Percentiles rank a stretch among this genome's conserved stretches.
These are phyloP conservation scores for Colletotrichum sp. DNA, from an alignment of 2,329 filamentous ascomycete species.

Conservation along the genomic window DNA sequence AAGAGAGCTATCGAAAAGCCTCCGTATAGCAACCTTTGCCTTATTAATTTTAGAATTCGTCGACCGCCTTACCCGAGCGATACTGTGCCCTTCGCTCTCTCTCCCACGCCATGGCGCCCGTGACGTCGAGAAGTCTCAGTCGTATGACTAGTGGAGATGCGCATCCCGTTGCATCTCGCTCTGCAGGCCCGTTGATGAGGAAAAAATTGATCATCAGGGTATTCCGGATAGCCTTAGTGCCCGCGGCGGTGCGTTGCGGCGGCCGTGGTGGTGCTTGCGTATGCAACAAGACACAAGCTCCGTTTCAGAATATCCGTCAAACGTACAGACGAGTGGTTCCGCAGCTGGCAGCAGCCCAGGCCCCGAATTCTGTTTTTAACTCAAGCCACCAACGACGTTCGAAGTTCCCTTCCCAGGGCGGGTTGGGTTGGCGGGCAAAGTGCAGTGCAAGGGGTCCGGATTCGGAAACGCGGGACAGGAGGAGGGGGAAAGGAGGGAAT, in stretches of 20 bases:
- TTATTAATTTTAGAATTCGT: not conserved
- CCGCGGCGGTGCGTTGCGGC: not conserved
- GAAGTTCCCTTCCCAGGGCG: not conserved
- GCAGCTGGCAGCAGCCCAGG: not conserved
- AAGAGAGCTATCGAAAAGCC: not conserved
- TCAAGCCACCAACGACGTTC: not conserved
- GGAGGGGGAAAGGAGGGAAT: conserved; percentile 24
- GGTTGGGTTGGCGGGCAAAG: not conserved
- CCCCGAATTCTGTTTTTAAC: conserved; percentile 3
- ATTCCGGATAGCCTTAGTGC: not conserved
- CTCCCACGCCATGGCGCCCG: not conserved
- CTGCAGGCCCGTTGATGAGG: not conserved
- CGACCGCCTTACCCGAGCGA: conserved; percentile 5
- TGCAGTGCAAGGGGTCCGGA: conserved; percentile 12
- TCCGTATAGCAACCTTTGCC: not conserved
- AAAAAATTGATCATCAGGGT: conserved; percentile 1
- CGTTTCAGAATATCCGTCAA: conserved; percentile 22
- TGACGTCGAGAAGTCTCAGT: conserved; percentile 14
- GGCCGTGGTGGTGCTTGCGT: conserved; percentile 1
- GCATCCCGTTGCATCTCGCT: not conserved
- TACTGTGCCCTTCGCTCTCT: not conserved
- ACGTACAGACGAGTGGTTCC: conserved; percentile 5
- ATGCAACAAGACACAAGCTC: conserved; percentile 12
- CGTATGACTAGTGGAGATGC: conserved; percentile 12
- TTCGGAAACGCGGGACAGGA: conserved; percentile 8